These are phyloP conservation scores for Mycena haematopus DNA, from an alignment of 768 basidiomycete genomes.

Conservation along the genomic window DNA sequence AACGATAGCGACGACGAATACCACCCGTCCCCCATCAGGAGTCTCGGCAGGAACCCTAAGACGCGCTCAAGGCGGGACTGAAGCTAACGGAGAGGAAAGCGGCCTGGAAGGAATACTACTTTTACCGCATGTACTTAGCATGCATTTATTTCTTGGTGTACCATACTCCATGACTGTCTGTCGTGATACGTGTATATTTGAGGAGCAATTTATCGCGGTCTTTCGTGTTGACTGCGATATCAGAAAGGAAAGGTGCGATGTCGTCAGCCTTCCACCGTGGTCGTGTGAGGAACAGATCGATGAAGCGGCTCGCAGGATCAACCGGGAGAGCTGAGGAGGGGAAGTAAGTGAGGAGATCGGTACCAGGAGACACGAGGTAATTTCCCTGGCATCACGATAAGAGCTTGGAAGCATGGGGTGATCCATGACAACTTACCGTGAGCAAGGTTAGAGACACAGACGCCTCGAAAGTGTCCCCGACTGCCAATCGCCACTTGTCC, in stretches of 20 bases:
- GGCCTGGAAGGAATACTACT: background rate
- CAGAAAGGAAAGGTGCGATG: conserved; percentile 80
- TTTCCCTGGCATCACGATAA: conserved; percentile 64
- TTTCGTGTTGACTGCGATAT: conserved; percentile 84
- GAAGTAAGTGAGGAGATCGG: conserved; percentile 68
- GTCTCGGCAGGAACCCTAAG: conserved; percentile 44
- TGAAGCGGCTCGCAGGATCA: conserved; percentile 82
- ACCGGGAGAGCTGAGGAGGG: conserved; percentile 75
- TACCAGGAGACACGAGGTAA: conserved; percentile 58
- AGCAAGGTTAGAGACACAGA: conserved; percentile 69
- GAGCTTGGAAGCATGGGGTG: background rate
- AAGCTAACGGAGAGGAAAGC: conserved; percentile 9
- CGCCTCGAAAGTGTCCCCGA: conserved; percentile 80
- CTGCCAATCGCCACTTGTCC: conserved; percentile 69
- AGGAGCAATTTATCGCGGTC: conserved; percentile 87
- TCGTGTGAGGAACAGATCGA: conserved; percentile 86
- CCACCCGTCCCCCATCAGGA: conserved; percentile 50
- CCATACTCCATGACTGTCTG: conserved; percentile 69
- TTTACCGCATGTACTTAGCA: conserved; percentile 24
- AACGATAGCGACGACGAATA: conserved; percentile 55
- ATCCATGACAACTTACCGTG: conserved; percentile 56
- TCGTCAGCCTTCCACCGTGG: conserved; percentile 80
- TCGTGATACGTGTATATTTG: conserved; percentile 84
- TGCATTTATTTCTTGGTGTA: conserved; percentile 68
- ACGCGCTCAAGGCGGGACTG: conserved; percentile 49